Evolutionary conservation across 2,329 filamentous ascomycete genomes (phyloP), one percentile per base, ranked within the genome.

Genomic region (Fonsecaea pugnacius): DNA sequence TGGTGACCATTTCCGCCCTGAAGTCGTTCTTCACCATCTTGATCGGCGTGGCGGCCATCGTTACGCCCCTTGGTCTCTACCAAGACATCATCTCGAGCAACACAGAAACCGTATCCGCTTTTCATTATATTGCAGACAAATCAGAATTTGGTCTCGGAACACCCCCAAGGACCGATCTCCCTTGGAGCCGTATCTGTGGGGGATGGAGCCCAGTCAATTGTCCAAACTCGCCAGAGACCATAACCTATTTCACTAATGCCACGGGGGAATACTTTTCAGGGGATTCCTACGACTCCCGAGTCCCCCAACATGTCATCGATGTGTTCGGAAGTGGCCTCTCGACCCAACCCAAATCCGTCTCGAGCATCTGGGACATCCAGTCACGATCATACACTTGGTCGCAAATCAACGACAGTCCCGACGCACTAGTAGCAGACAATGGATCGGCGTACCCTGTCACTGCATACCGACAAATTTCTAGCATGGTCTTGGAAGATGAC

Each of bases 1-100:
- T 75, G 21, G 53, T 56, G 24, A 24, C 18, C 33, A 48, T 48
- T 27, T 18, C 18, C 2, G 10, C 18, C 7, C 43, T 48, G 43
- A 48, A 48, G 43, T 24, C 43, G 4, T 24, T 48, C 43, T 48
- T 48, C 21, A 48, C 43, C 9, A 14, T 75, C 18, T 58, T 80
- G 16, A 71, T 78, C 4, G 74, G 76, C 0, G 64, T 81, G 16
- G 75, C 80, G 2, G 77, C 78, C 24, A 73, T 82, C 4, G 71
- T 82, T 2, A 82, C 80, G 0, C 80, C 80, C 0, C 70, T 83
- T 2, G 80, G 80, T 4, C 71, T 83, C 0, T 78, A 78, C 50
- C 75, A 82, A 21, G 68, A 72, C 4, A 63, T 80, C 27, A 71
- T 71, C 2, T 70, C 70, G 1, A 51, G 59, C 3, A 21, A 61